Evolutionary conservation across 139 green algal species (phyloP).

Genomic region (Marvania coccoides): DNA sequence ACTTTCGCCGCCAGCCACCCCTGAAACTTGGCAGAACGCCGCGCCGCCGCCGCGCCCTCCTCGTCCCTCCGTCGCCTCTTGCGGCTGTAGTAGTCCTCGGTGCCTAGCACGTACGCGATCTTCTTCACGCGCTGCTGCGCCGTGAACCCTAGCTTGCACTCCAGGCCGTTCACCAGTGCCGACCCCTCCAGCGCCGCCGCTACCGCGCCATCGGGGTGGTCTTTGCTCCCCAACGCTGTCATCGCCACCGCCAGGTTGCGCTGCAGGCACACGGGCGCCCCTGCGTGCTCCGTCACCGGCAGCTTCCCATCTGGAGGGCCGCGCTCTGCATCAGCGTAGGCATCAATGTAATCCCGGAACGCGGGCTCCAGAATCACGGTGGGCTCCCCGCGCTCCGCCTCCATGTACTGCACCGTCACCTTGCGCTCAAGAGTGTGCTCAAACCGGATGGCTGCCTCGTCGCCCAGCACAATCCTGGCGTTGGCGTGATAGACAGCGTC

Average conservation of each 20-base stretch:
- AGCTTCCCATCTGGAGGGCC: neutral
- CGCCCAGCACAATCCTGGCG: conserved; percentile 60
- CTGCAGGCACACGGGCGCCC: conserved; percentile 32
- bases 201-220: neutral
- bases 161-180: conserved; percentile 74
- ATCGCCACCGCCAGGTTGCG: conserved; percentile 36
- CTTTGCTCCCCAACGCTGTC: neutral
- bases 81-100: conserved; percentile 78
- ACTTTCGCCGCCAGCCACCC: conserved; percentile 12
- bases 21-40: conserved; percentile 9
- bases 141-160: conserved; percentile 73
- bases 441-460: conserved; percentile 68
- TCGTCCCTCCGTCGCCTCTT: neutral
- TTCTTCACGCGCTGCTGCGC: conserved; percentile 14
- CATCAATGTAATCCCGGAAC: conserved; percentile 72
- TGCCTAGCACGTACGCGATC: conserved; percentile 93
- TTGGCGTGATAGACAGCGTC: conserved; percentile 71
- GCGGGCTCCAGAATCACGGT: conserved; percentile 28
- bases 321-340: conserved; percentile 38
- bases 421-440: conserved; percentile 13
- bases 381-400: conserved; percentile 21
- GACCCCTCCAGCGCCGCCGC: conserved; percentile 21
- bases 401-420: conserved; percentile 58
- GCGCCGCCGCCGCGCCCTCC: neutral
- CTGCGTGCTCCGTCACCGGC: neutral